Base-by-base conservation (phyloP, 768 basidiomycete genomes). In the Boletus patriciae region DNA sequence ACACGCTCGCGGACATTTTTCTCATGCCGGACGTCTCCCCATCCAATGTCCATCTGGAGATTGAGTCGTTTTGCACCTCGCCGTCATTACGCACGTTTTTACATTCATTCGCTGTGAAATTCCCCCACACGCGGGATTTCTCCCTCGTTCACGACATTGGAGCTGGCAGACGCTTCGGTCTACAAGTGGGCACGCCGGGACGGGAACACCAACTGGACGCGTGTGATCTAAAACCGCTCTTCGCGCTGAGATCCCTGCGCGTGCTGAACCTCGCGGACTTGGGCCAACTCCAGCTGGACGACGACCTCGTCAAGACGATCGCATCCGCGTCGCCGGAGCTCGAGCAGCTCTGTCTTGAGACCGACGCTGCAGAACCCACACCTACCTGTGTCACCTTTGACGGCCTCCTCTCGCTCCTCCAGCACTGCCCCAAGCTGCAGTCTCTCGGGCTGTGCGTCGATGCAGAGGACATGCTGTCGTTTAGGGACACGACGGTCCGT, bases 61-160 rank as follows among this genome's bases (percentile, higher is more conserved):
- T 65, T 41, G 66, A 67, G 46, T 49, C 61, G 0, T 67, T 57
- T 34, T 67, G 66, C 46, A 68, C 63, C 40, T 54, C 66, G 6
- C 4, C 50, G 0, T 59, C 59, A 3, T 44, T 68, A 6, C 61
- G 57, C 37, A 25, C 18, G 12, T 67, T 68, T 37, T 49, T 61
- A 8, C 43, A 38, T 16, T 33, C 58, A 1, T 63, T 67, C 34
- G 18, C 53, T 5, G 29, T 18, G 0, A 60, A 54, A 25, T 65
- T 63, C 25, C 59, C 63, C 2, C 18, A 45, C 44, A 57, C 55
- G 3, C 61, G 40, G 13, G 34, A 43, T 8, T 63, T 67, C 38
- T 68, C 66, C 31, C 66, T 67, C 48, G 59, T 68, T 18, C 61
- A 67, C 18, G 66, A 68, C 12, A 29, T 54, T 33, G 21, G 5